Percentiles rank a stretch among this genome's conserved stretches.
Conservation (phyloP, 768 basidiomycete genomes). For the Suillus fuscotomentosus region DNA sequence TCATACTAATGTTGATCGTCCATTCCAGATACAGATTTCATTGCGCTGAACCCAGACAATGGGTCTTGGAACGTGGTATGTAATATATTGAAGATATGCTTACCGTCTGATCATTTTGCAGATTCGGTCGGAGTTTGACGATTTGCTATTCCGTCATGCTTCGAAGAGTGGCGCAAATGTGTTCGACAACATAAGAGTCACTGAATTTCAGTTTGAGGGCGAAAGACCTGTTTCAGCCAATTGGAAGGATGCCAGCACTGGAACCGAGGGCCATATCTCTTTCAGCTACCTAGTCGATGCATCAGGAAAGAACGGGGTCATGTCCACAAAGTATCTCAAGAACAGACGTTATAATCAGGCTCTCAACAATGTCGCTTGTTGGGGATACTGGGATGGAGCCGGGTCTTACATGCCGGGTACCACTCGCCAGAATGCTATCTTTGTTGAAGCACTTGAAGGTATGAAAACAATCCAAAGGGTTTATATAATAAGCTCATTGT, state of each 20-base stretch:
- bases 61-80: constrained; percentile 62
- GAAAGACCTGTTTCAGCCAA: constrained; percentile 23
- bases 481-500: constrained; percentile 31
- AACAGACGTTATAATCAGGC: constrained; percentile 33
- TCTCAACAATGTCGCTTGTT: constrained; percentile 33
- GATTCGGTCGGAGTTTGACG: constrained; percentile 63
- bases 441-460: constrained; percentile 34
- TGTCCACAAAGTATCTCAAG: constrained; percentile 35
- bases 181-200: constrained; percentile 54
- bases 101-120: constrained; percentile 15
- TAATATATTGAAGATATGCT: constrained; percentile 2
- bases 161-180: constrained; percentile 51
- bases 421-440: constrained; percentile 32
- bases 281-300: constrained; percentile 39
- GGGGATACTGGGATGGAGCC: constrained; percentile 36
- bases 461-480: neutral
- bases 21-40: constrained; percentile 55
- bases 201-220: constrained; percentile 27
- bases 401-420: constrained; percentile 30
- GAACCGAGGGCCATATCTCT: constrained; percentile 20
- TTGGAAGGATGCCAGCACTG: constrained; percentile 23
- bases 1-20: neutral
- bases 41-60: constrained; percentile 52
- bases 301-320: constrained; percentile 34
- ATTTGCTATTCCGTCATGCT: constrained; percentile 55